These are phyloP conservation scores for Teratosphaeria destructans DNA, from an alignment of 2,329 filamentous ascomycete species.

Conservation along the genomic window DNA sequence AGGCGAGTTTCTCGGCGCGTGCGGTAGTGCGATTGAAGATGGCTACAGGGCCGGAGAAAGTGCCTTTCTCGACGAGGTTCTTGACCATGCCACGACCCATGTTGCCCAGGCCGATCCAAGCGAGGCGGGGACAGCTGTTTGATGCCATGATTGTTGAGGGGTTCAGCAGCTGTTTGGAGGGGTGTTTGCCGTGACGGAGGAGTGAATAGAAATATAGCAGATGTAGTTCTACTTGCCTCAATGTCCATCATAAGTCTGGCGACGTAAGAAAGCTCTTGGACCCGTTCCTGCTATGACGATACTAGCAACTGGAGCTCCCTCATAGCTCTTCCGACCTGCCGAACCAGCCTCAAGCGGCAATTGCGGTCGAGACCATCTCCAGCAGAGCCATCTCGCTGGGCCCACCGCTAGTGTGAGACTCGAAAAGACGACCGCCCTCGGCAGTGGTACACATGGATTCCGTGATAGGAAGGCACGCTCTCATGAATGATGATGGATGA, in stretches of 20 bases:
- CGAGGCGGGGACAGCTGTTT: conserved; percentile 32
- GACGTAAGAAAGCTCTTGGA: not conserved
- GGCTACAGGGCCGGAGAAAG: conserved; percentile 59
- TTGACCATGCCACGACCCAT: conserved; percentile 80
- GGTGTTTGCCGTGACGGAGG: not conserved
- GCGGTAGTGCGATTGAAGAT: conserved; percentile 69
- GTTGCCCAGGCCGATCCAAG: conserved; percentile 78
- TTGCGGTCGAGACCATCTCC: not conserved
- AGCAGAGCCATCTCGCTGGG: not conserved
- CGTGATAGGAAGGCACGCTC: not conserved
- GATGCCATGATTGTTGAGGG: not conserved
- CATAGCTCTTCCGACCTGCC: not conserved
- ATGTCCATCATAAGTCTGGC: not conserved
- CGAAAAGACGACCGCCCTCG: not conserved
- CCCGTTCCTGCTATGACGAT: not conserved
- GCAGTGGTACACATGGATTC: not conserved
- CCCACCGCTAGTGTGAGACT: not conserved
- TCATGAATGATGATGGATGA: not conserved
- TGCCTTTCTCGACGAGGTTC: conserved; percentile 70
- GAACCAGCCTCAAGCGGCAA: not conserved
- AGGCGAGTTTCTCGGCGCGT: conserved; percentile 53
- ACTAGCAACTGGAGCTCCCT: not conserved
- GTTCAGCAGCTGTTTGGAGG: not conserved
- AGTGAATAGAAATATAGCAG: not conserved
- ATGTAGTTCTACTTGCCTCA: not conserved